Evolutionary conservation across 306 rosid species (phyloP), one percentile per base, ranked within the genome.

Genomic region (Dryas octopetala): DNA sequence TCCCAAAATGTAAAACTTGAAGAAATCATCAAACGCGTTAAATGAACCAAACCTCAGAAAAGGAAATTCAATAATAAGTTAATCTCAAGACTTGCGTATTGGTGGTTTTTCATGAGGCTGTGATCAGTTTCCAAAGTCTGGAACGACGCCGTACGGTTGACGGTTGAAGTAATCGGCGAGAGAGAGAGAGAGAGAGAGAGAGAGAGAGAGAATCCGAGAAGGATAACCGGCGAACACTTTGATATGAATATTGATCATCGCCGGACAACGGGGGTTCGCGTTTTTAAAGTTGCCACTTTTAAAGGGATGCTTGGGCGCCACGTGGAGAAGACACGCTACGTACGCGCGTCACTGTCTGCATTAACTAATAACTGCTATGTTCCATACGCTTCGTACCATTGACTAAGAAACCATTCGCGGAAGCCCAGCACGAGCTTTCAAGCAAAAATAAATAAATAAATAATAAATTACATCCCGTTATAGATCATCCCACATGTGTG

Each of bases 151-250:
- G 80, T 76, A 46, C 0, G 53, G 69, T 40, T 44, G 55, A 26
- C 45, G 16, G 40, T 13, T 44, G 23, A 72, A 47, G 71, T 19
- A 75, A 80, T 83, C 77, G 83, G 71, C 72, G 61, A 70, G 60
- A 60, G 23, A 23, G 23, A 77, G 63, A 62, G 48, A 11, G 76
- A 17, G 32, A 2, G 50, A n/a, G 71, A 10, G 41, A 4, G 43
- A 16, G 43, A 41, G 12, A 15, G 49, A 14, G 7, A 0, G 47
- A 38, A 2, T 7, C 8, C 16, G 5, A 41, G 64, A 28, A 44
- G 13, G 57, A 17, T 15, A 9, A 57, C 16, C 48, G 55, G 46
- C 45, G 14, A 61, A 32, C 45, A 32, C 66, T 2, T 1, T 1
- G 12, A 52, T 6, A 14, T 52, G 57, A 4, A 5, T 5, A 10